Base-by-base conservation (phyloP, 2,329 filamentous ascomycete species). In the Teratosphaeria epicoccoides region DNA sequence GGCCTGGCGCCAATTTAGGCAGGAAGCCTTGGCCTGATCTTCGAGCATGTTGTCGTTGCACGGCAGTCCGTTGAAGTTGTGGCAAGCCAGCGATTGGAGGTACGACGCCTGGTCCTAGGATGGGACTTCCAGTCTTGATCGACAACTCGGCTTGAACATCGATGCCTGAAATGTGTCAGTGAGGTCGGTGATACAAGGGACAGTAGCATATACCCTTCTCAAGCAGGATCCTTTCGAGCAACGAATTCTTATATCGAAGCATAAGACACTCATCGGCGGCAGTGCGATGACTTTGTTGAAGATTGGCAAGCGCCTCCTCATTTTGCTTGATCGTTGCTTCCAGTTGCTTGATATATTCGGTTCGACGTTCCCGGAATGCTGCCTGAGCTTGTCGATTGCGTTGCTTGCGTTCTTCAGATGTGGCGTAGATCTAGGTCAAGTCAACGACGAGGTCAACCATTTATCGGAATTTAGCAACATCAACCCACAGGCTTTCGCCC, bases 311-410 rank as follows among this genome's bases (percentile, higher is more conserved):
- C 63, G 88, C 91, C 63, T 94, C 88, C 72, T 98, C 93, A 76
- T 97, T 91, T 61, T 93, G 87, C 66, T 93, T 91, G 71, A 98
- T 97, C 51, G 90, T 95, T 62, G 91, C 88, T 73, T 98, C 93
- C 24, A 98, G 80, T 71, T 98, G 93, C 75, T 97, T 97, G 75
- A 98, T 98, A 71, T 98, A 98, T 75, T 98, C 93, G 51, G 91
- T 97, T 53, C 93, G 84, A 59, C 93, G 85, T 73, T 98, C 93
- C 61, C 93, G 85, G 66, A 98, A 98, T 52, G 93, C 93, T 51
- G 93, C 93, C 73, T 98, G 93, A 46, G 93, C 93, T 74, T 97
- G 93, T 62, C 93, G 79, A 68, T 98, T 98, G 59, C 93, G 83
- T 73, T 97, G 93, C 75, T 98, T 97, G 65, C 93, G 84, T 73